Base-by-base conservation (phyloP, 129 eudicot species). In the Apium graveolens region DNA sequence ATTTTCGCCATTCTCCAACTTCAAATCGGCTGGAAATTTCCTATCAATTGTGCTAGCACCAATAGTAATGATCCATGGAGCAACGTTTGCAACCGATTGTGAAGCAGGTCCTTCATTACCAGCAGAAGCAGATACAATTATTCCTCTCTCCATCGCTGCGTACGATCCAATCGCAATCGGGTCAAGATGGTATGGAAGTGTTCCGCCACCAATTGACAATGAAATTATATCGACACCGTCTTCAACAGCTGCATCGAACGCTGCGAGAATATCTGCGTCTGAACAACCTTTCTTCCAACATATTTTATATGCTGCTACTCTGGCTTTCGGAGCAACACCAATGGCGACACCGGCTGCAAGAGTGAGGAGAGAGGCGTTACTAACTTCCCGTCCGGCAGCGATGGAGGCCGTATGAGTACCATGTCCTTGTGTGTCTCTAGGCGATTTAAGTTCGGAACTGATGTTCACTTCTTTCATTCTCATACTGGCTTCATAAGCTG, bases 401-500 rank as follows among this genome's bases (percentile, higher is more conserved):
- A 88, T 94, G 21, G 97, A 91, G 1, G 98, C 90, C 11, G 98
- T 94, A 81, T 94, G 98, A 4, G 97, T 94, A 21, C 98, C 98
- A 44, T 94, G 98, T 44, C 98, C 98, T 5, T 85, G 76, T 3
- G 85, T 77, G 76, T 94, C 98, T 76, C 96, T 84, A 1, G 93
- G 65, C 12, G 96, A 94, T 45, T 34, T 85, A 5, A 86, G 34
- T 4, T 49, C 79, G 3, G 29, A 39, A 0, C 84, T 46, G 3
- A 49, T 29, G 72, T 83, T 88, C 2, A 76, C 77, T 66, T 8
- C 16, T 5, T 81, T 80, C 51, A 5, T 35, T 18, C 73, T 62
- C 51, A 5, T 42, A 11, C 76, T 62, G 9, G 97, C 89, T 11
- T 80, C 84, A 37, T 87, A 86, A 0, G 97, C 96, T 0, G 74